A percentile compares a stretch with the other conserved stretches of the same genome.
Conservation (phyloP, 495 filamentous ascomycete species). For the Penicillium malachiteum region DNA sequence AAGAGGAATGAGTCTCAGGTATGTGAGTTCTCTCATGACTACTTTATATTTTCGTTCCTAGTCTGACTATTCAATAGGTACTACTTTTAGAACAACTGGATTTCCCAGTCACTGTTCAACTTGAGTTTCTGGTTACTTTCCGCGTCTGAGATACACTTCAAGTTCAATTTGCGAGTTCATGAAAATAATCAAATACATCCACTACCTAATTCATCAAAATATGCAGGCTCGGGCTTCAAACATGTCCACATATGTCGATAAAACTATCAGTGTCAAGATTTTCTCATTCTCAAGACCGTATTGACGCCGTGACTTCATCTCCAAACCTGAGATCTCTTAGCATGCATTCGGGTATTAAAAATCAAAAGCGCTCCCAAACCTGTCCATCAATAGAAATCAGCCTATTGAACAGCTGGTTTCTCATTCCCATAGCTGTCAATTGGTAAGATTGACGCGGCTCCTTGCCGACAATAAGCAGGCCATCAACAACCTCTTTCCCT, state of each 20-base stretch:
- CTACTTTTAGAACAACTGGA: no score
- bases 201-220: no score
- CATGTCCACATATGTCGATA: no score
- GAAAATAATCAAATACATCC: no score
- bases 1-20: conserved; percentile 6
- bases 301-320: background rate
- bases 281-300: background rate
- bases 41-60: background rate
- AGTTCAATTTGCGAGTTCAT: no score
- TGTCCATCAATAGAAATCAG: conserved; percentile 78
- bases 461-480: conserved; percentile 64
- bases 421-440: conserved; percentile 69
- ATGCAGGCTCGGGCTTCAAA: no score
- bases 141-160: no score
- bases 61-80: background rate
- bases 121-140: no score
- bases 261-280: background rate
- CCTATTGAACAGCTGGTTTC: conserved; percentile 86
- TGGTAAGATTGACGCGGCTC: conserved; percentile 50
- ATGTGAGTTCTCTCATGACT: background rate
- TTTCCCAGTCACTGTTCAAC: no score
- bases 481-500: conserved; percentile 71
- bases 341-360: conserved; percentile 9
- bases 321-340: conserved; percentile 28
- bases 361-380: conserved; percentile 82